phyloP scores from a whole-genome alignment of 73 alveolate genomes.

The Paramecium pentaurelia region DNA sequence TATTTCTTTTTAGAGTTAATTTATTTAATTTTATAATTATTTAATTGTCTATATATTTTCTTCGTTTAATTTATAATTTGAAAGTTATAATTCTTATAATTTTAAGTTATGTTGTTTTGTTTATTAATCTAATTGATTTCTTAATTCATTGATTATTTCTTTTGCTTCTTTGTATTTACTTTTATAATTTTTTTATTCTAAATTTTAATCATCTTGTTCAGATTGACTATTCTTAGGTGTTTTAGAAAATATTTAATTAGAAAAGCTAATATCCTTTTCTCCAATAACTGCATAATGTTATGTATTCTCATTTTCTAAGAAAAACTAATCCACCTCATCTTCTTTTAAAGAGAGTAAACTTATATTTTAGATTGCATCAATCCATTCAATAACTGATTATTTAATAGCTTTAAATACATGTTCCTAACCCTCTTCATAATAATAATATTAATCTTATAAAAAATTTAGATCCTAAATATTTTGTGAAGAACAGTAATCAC shows the following conservation, averaged over 20 bases:
- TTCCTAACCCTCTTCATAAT: not conserved
- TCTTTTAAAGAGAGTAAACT: not conserved
- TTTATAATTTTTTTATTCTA: not conserved
- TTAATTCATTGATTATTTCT: not conserved
- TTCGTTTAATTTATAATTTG: not conserved
- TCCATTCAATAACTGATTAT: not conserved
- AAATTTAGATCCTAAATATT: not conserved
- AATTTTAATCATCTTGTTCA: not conserved
- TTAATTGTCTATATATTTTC: not conserved
- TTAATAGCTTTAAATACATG: not conserved
- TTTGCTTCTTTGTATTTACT: not conserved
- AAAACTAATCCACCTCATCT: not conserved
- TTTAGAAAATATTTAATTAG: not conserved
- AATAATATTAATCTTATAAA: not conserved
- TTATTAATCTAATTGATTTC: not conserved
- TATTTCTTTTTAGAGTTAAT: not conserved
- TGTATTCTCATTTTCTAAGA: not conserved
- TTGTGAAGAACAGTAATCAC: not conserved
- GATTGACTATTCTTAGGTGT: not conserved
- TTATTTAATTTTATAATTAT: not conserved
- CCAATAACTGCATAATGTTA: not conserved
- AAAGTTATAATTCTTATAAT: not conserved
- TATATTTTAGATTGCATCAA: conserved; percentile 12
- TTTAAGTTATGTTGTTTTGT: not conserved
- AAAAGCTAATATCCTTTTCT: not conserved